Percentiles rank a stretch among this genome's conserved stretches.
Evolutionary conservation across 2,329 filamentous ascomycete genomes (phyloP).

Genomic region (Neonectria hederae): DNA sequence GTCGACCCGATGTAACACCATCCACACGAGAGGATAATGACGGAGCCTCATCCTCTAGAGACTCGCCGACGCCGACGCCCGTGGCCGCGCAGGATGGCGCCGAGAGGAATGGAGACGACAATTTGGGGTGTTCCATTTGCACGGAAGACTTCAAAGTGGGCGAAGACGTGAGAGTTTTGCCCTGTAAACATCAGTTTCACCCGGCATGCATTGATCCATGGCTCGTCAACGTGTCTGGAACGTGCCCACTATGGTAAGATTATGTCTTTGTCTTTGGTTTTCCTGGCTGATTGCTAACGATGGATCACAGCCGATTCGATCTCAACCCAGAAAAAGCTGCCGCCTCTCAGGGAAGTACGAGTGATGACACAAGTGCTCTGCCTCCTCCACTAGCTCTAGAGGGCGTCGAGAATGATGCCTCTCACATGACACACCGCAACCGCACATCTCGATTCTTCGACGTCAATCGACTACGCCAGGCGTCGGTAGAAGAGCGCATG

Average conservation of each 20-base stretch:
- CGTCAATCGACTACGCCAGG: conserved; percentile 65
- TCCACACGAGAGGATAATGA: conserved; percentile 15
- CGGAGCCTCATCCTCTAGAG: conserved; percentile 24
- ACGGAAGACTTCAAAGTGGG: conserved; percentile 74
- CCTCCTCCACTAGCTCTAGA: conserved; percentile 56
- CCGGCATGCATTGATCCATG: conserved; percentile 75
- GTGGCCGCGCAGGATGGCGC: conserved; percentile 31
- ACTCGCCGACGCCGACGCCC: conserved; percentile 26
- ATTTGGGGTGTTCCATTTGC: conserved; percentile 72
- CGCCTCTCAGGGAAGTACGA: conserved; percentile 24
- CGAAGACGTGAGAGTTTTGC: conserved; percentile 73
- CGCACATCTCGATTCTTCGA: conserved; percentile 65
- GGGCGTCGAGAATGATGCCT: conserved; percentile 46
- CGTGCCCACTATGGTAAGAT: conserved; percentile 74
- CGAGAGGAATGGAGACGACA: conserved; percentile 46
- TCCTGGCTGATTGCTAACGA: conserved; percentile 31
- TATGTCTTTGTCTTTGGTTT: background rate
- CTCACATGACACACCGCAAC: conserved; percentile 50
- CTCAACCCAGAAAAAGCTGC: conserved; percentile 55
- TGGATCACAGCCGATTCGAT: conserved; percentile 60
- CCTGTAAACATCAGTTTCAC: conserved; percentile 75
- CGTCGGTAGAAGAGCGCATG: conserved; percentile 70
- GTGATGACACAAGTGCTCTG: conserved; percentile 41
- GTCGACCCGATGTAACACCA: conserved; percentile 30
- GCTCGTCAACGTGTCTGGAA: conserved; percentile 75